Evolutionary conservation across 371 early-diverging fungal species (phyloP).

Genomic region (Mortierella sp.): DNA sequence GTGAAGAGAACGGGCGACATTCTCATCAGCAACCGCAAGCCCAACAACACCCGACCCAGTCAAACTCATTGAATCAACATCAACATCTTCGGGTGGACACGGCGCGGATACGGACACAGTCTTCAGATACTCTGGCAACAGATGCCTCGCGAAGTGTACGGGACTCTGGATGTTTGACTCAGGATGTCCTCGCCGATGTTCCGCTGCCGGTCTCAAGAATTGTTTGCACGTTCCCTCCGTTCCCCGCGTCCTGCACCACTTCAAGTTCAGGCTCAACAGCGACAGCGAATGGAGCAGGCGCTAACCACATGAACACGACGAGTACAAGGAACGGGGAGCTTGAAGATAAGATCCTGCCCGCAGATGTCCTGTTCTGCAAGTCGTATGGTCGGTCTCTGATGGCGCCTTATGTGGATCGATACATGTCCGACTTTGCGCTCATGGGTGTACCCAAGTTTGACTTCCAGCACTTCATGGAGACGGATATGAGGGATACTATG

Average conservation of each 20-base stretch:
- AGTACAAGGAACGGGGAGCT: not conserved
- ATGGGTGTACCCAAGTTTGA: constrained; percentile 69
- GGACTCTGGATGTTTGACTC: constrained; percentile 26
- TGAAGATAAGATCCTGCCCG: constrained; percentile 46
- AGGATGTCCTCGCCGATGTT: constrained; percentile 36
- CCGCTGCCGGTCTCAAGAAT: constrained; percentile 34
- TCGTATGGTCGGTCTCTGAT: constrained; percentile 75
- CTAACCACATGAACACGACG: not conserved
- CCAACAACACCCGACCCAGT: not conserved
- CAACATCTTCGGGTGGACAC: constrained; percentile 39
- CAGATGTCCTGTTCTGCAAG: constrained; percentile 67
- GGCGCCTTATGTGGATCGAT: constrained; percentile 67
- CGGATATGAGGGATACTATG: constrained; percentile 64
- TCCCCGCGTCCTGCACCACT: constrained; percentile 19
- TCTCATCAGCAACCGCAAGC: not conserved
- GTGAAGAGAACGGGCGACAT: constrained; percentile 24
- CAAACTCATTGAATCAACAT: constrained; percentile 15
- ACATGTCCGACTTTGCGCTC: constrained; percentile 71
- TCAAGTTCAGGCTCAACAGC: not conserved
- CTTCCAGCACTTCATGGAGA: constrained; percentile 62
- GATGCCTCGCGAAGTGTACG: constrained; percentile 19
- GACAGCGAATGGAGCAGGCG: constrained; percentile 1
- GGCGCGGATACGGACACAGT: constrained; percentile 18
- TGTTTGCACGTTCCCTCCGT: constrained; percentile 39
- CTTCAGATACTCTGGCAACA: constrained; percentile 23